A percentile compares a stretch with the other conserved stretches of the same genome.
Conservation (phyloP, 768 basidiomycete species). For the Saitozyma podzolica region DNA sequence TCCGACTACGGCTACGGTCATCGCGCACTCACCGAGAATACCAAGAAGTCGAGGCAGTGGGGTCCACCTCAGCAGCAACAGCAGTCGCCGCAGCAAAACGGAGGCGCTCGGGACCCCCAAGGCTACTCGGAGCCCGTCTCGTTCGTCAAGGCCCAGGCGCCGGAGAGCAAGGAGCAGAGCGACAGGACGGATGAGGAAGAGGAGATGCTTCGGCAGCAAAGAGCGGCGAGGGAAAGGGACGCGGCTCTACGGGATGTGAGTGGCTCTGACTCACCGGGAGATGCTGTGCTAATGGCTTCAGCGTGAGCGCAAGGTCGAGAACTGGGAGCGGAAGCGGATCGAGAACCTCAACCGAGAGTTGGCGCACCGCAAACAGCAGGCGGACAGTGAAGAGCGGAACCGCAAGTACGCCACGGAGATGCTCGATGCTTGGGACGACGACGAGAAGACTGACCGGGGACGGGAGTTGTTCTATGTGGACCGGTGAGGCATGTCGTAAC, state of each 20-base stretch:
- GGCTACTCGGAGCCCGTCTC: slow-evolving; percentile 75
- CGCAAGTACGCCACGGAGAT: slow-evolving; percentile 56
- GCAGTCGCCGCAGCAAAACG: slow-evolving; percentile 9
- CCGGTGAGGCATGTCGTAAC: slow-evolving; percentile 59
- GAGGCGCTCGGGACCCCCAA: slow-evolving; percentile 62
- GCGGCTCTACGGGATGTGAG: slow-evolving; percentile 79
- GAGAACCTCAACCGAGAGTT: slow-evolving; percentile 53
- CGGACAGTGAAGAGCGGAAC: slow-evolving; percentile 36
- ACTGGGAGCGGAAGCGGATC: slow-evolving; percentile 79
- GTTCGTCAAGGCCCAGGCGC: slow-evolving; percentile 65
- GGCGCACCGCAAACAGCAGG: slow-evolving; percentile 33
- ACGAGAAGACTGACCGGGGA: slow-evolving; percentile 91
- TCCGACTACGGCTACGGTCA: slow-evolving; percentile 36
- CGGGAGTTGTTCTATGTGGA: slow-evolving; percentile 91
- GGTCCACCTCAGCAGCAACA: slow-evolving; percentile 6
- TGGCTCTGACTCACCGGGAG: background rate
- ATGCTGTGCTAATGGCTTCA: slow-evolving; percentile 49
- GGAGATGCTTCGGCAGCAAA: slow-evolving; percentile 76
- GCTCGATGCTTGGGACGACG: slow-evolving; percentile 70
- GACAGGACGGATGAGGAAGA: slow-evolving; percentile 83
- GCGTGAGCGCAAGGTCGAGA: slow-evolving; percentile 93
- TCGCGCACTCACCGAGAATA: slow-evolving; percentile 68
- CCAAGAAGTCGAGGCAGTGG: slow-evolving; percentile 16
- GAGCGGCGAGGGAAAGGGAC: slow-evolving; percentile 74
- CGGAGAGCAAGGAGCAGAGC: slow-evolving; percentile 54